A percentile compares a stretch with the other conserved stretches of the same genome.
Evolutionary conservation across 1,284 basidiomycete species (phyloP).

Genomic region (Pyrrhoderma lamaoense): DNA sequence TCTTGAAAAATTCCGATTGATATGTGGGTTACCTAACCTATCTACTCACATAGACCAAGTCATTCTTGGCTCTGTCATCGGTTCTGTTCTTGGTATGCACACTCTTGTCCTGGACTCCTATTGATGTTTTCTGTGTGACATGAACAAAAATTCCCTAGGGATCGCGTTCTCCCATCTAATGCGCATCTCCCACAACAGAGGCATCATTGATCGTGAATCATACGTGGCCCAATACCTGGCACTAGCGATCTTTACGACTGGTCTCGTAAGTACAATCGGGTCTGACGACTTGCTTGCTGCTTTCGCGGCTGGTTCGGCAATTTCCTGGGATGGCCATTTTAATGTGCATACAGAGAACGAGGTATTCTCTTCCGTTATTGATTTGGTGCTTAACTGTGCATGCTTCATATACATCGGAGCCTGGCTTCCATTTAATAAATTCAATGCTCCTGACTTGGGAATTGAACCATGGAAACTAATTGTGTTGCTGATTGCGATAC

Average conservation of each 20-base stretch:
- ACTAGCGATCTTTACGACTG: conserved; percentile 73
- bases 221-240: conserved; percentile 89
- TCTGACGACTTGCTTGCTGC: conserved; percentile 85
- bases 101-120: neutral
- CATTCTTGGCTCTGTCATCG: conserved; percentile 71
- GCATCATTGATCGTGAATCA: conserved; percentile 85
- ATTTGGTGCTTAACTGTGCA: conserved; percentile 76
- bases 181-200: conserved; percentile 69
- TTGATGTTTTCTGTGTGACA: neutral
- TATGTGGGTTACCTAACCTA: neutral
- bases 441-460: conserved; percentile 53
- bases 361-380: conserved; percentile 85
- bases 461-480: conserved; percentile 71
- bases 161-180: conserved; percentile 72
- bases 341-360: conserved; percentile 79
- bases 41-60: conserved; percentile 63
- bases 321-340: conserved; percentile 94
- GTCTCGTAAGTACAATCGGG: conserved; percentile 70
- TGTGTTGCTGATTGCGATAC: conserved; percentile 57
- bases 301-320: conserved; percentile 85
- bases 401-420: conserved; percentile 91
- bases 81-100: conserved; percentile 59
- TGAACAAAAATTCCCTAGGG: conserved; percentile 35
- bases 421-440: conserved; percentile 74
- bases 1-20: neutral